phyloP scores from a whole-genome alignment of 2,329 filamentous ascomycete species.

The Trichoderma brevicompactum region DNA sequence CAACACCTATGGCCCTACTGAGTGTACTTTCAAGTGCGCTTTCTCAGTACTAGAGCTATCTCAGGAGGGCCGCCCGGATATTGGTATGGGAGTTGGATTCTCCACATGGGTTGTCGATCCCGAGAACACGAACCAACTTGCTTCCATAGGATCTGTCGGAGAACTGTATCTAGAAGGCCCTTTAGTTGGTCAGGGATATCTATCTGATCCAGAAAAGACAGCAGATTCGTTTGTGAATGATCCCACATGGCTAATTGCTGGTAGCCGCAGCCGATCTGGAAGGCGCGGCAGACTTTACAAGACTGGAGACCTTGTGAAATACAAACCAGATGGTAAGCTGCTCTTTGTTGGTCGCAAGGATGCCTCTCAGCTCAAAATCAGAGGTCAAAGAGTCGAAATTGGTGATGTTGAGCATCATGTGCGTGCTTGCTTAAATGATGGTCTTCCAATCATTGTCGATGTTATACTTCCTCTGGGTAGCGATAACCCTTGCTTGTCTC shows the following conservation, averaged over 20 bases:
- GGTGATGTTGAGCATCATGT: constrained; percentile 31
- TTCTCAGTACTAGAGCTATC: not conserved
- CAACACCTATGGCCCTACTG: constrained; percentile 24
- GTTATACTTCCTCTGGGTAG: not conserved
- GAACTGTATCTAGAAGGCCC: constrained; percentile 31
- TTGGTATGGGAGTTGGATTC: constrained; percentile 18
- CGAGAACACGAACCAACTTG: constrained; percentile 13
- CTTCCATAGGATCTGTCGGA: constrained; percentile 28
- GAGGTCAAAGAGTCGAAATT: constrained; percentile 52
- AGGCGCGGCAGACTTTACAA: constrained; percentile 37
- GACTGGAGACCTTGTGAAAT: constrained; percentile 43
- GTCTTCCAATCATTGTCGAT: constrained; percentile 9
- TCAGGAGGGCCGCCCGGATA: not conserved
- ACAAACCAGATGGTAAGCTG: constrained; percentile 42
- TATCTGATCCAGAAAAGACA: constrained; percentile 30
- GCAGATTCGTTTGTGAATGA: constrained; percentile 31
- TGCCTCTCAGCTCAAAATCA: constrained; percentile 55
- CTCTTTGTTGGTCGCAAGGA: constrained; percentile 55
- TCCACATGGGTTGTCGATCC: constrained; percentile 30
- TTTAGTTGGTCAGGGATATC: constrained; percentile 31
- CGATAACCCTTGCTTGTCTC: not conserved
- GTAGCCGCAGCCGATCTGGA: constrained; percentile 30
- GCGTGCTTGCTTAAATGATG: constrained; percentile 3
- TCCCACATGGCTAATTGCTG: constrained; percentile 42
- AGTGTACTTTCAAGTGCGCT: constrained; percentile 16